Base-by-base conservation (phyloP, 768 basidiomycete genomes). In the Hypholoma fasciculare region DNA sequence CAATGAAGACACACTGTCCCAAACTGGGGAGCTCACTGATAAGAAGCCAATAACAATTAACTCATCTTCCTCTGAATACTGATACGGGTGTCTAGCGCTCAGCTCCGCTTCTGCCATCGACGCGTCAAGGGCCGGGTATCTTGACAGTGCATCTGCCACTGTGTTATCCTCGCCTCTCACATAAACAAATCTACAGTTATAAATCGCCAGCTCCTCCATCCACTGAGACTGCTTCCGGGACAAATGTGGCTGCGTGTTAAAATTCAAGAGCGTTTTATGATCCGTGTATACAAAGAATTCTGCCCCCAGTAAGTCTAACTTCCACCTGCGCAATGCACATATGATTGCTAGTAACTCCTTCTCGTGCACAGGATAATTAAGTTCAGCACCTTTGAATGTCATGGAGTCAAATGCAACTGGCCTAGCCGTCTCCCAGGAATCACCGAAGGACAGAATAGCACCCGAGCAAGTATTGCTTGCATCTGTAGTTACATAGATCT, bases 341-440 rank as follows among this genome's bases (percentile, higher is more conserved):
- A 79, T 65, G 14, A 81, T 74, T 0, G 74, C 74, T 0, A 77
- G 54, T 0, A 78, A 52, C 60, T 79, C 76, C 55, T 75, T 71
- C 53, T 79, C 68, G 13, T 42, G 40, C 1, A 17, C 17, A 1
- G 40, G 40, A 9, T 42, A 42, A 9, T 42, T 14, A 2, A 53
- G 42, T 40, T 67, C 62, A 0, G 74, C 68, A 40, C 50, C 60
- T 37, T 63, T 69, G 20, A 71, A 67, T 7, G 57, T 61, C 52
- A 36, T 49, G 2, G 61, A 79, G 58, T 75, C 57, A 57, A 70
- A 68, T 43, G 70, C 60, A 42, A 74, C 74, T 2, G 76, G 78
- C 1, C 72, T 56, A 4, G 75, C 63, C 0, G 55, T 57, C 34
- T 73, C 71, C 68, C 71, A 74, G n/a, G 69, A 65, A 1, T 54